phyloP scores from a whole-genome alignment of 2,329 filamentous ascomycete genomes.

The Tolypocladium paradoxum region DNA sequence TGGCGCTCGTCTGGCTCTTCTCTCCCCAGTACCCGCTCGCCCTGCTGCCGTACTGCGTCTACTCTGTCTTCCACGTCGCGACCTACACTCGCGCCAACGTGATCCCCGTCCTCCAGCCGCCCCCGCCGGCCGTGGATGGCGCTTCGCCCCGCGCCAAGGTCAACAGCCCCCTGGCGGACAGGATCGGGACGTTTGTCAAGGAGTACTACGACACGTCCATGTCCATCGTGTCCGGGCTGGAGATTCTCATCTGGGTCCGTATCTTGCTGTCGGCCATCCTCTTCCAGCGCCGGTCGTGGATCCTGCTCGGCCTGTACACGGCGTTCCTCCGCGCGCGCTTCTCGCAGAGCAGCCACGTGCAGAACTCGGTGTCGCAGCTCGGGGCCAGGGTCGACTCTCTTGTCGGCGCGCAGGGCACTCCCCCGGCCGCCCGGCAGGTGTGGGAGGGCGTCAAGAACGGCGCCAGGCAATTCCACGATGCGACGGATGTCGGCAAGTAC shows the following conservation, averaged over 20 bases:
- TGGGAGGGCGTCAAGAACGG: conserved; percentile 73
- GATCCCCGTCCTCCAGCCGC: conserved; percentile 73
- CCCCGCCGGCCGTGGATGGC: conserved; percentile 42
- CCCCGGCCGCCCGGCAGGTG: conserved; percentile 63
- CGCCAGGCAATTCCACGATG: conserved; percentile 63
- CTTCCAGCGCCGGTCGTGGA: conserved; percentile 86
- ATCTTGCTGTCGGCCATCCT: conserved; percentile 70
- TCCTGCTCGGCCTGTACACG: conserved; percentile 77
- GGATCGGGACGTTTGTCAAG: conserved; percentile 90
- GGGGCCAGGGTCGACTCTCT: conserved; percentile 69
- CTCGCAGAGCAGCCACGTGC: conserved; percentile 86
- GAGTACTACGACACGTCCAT: conserved; percentile 95
- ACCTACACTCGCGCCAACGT: conserved; percentile 93
- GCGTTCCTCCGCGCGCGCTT: conserved; percentile 85
- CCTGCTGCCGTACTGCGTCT: conserved; percentile 87
- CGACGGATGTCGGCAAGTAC: conserved; percentile 70
- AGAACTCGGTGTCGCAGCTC: conserved; percentile 64
- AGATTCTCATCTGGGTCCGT: conserved; percentile 80
- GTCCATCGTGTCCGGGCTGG: conserved; percentile 80
- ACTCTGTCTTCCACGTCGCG: conserved; percentile 96
- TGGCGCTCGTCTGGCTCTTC: conserved; percentile 93
- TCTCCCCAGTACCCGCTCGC: conserved; percentile 82
- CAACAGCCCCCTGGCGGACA: conserved; percentile 58
- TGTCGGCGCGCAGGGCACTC: conserved; percentile 76
- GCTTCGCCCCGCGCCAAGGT: conserved; percentile 41